Percentiles rank a stretch among this genome's conserved stretches.
phyloP scores from a whole-genome alignment of 805 yeast genomes.

The Myxozyma melibiosi region DNA sequence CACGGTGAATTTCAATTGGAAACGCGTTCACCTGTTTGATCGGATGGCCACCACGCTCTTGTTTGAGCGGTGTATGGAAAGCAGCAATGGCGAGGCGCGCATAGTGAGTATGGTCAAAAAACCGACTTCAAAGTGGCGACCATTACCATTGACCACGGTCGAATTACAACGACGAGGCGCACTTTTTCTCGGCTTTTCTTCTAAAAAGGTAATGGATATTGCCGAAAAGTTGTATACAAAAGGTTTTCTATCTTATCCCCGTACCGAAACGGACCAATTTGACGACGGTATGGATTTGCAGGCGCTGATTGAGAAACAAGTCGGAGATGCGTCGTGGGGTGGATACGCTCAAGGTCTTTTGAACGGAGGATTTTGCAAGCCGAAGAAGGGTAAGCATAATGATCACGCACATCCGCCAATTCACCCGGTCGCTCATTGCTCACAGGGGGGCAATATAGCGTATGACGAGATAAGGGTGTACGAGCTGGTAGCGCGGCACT shows the following conservation, averaged over 20 bases:
- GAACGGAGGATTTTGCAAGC: conserved; percentile 54
- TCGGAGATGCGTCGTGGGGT: conserved; percentile 66
- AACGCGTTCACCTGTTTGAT: conserved; percentile 71
- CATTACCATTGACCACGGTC: conserved; percentile 91
- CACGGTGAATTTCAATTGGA: conserved; percentile 61
- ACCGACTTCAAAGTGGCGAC: conserved; percentile 70
- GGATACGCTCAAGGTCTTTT: conserved; percentile 55
- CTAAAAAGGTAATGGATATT: conserved; percentile 68
- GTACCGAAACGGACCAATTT: conserved; percentile 93
- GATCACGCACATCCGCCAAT: conserved; percentile 99
- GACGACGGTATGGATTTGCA: conserved; percentile 75
- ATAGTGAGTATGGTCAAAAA: conserved; percentile 55
- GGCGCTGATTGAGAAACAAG: conserved; percentile 63
- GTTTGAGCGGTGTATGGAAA: conserved; percentile 65
- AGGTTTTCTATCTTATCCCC: conserved; percentile 91
- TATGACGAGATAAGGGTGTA: conserved; percentile 70
- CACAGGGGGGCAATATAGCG: conserved; percentile 35
- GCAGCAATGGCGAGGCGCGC: conserved; percentile 53
- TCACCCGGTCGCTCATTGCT: conserved; percentile 65
- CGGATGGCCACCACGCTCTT: conserved; percentile 61
- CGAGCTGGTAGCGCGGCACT: conserved; percentile 82
- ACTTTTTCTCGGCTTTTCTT: conserved; percentile 68
- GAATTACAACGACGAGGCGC: conserved; percentile 89
- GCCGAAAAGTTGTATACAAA: conserved; percentile 86
- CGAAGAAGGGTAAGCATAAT: conserved; percentile 79